Evolutionary conservation across 768 basidiomycete genomes (phyloP).

Genomic region (Termitomyces sp.): DNA sequence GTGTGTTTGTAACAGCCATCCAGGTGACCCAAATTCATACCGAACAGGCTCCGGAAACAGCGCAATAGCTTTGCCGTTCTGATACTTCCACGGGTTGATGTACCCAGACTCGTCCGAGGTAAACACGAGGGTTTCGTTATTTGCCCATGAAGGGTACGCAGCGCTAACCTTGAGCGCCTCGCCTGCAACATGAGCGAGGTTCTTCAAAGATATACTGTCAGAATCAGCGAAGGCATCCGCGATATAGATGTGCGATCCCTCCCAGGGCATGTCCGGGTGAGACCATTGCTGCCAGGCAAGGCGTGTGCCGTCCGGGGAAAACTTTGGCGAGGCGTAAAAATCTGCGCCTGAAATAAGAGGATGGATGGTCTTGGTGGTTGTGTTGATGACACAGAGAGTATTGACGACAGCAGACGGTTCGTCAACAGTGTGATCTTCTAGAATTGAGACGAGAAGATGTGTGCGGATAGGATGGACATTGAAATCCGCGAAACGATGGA

Average conservation of each 20-base stretch:
- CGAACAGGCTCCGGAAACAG: constrained; percentile 41
- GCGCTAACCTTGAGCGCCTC: constrained; percentile 49
- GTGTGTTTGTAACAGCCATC: constrained; percentile 52
- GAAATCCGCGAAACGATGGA: constrained; percentile 65
- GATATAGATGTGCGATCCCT: constrained; percentile 30
- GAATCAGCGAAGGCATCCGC: constrained; percentile 40
- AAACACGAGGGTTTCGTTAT: constrained; percentile 56
- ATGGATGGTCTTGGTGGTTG: constrained; percentile 38
- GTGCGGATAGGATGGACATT: constrained; percentile 51
- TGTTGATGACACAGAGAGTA: constrained; percentile 57
- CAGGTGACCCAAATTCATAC: constrained; percentile 57
- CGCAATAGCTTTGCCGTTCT: constrained; percentile 30
- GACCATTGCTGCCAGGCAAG: constrained; percentile 27
- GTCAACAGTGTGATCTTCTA: constrained; percentile 69
- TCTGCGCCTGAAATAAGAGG: constrained; percentile 58
- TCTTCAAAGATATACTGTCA: constrained; percentile 31
- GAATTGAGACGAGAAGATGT: constrained; percentile 56
- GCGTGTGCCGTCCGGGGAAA: constrained; percentile 23
- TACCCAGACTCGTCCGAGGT: constrained; percentile 66
- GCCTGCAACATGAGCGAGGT: constrained; percentile 49
- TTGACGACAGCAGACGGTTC: constrained; percentile 53
- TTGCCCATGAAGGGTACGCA: constrained; percentile 59
- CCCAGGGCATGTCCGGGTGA: constrained; percentile 30
- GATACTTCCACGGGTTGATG: constrained; percentile 63
- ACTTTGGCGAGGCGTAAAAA: constrained; percentile 61